Conservation (phyloP, 192 early-diverging fungal genomes). For the Hyaloraphidium curvatum region DNA sequence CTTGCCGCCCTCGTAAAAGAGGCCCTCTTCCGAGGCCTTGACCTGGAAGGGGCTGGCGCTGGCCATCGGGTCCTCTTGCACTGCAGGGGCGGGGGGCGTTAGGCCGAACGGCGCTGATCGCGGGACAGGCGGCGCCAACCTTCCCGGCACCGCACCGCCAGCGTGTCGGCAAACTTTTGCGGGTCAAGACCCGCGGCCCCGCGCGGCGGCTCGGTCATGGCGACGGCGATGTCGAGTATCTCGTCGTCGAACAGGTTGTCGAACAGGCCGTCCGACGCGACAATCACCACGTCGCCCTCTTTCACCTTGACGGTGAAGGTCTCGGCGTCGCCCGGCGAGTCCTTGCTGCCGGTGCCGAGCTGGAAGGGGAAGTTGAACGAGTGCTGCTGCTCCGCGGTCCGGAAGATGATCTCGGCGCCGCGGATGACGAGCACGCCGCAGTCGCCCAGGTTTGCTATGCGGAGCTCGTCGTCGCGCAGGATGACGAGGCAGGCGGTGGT, state of each 20-base stretch:
- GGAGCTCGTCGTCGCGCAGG: slow-evolving; percentile 74
- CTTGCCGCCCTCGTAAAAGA: slow-evolving; percentile 88
- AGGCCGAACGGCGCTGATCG: not conserved
- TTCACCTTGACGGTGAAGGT: slow-evolving; percentile 65
- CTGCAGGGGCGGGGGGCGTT: too few species aligned
- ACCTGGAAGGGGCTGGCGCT: slow-evolving; percentile 74
- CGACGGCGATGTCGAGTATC: slow-evolving; percentile 67
- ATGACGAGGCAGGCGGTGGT: slow-evolving; percentile 78
- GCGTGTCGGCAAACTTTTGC: slow-evolving; percentile 51
- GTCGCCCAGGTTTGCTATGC: slow-evolving; percentile 89
- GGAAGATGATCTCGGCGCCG: slow-evolving; percentile 68
- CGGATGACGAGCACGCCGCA: slow-evolving; percentile 80
- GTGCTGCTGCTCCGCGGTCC: slow-evolving; percentile 94
- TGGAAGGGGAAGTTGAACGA: slow-evolving; percentile 98
- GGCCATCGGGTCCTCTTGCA: slow-evolving; percentile 61
- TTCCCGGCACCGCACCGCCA: slow-evolving; percentile 52
- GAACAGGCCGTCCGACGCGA: slow-evolving; percentile 88
- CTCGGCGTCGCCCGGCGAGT: slow-evolving; percentile 67
- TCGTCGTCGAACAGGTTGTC: slow-evolving; percentile 98
- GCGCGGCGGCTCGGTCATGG: not conserved
- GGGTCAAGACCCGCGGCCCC: slow-evolving; percentile 28
- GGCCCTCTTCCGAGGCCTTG: slow-evolving; percentile 82
- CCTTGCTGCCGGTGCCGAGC: slow-evolving; percentile 66
- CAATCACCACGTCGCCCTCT: slow-evolving; percentile 77
- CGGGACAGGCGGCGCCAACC: too few species aligned